Conservation (phyloP, 1,284 basidiomycete genomes). For the Heterobasidion annosum region DNA sequence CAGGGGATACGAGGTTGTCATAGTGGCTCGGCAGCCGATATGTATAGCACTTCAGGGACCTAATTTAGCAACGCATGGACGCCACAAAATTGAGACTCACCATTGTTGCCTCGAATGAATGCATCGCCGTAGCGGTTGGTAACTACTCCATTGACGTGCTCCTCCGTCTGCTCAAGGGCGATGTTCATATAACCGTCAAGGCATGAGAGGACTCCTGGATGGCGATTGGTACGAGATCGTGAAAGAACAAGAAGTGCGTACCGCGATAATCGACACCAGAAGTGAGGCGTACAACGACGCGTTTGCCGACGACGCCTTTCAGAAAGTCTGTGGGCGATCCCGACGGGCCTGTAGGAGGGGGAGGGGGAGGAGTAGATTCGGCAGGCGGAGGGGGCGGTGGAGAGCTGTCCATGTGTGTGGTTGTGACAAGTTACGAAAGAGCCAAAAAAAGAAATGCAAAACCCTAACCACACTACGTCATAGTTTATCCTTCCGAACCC, state of each 20-base stretch:
- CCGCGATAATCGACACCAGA: conserved; percentile 96
- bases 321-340: conserved; percentile 88
- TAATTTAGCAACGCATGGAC: not conserved
- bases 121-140: conserved; percentile 92
- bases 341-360: conserved; percentile 31
- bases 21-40: conserved; percentile 33
- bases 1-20: conserved; percentile 8
- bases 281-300: conserved; percentile 89
- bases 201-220: conserved; percentile 84
- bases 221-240: not conserved
- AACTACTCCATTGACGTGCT: conserved; percentile 81
- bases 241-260: conserved; percentile 23
- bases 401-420: conserved; percentile 15
- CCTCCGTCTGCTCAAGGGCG: conserved; percentile 93
- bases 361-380: conserved; percentile 35
- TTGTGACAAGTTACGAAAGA: not conserved
- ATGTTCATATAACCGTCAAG: conserved; percentile 99
- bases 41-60: conserved; percentile 28
- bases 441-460: too few species aligned
- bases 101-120: conserved; percentile 96
- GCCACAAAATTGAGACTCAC: conserved; percentile 37
- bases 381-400: conserved; percentile 18
- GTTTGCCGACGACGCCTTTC: conserved; percentile 92
- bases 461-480: too few species aligned
- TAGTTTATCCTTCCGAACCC: too few species aligned